Evolutionary conservation across 805 yeast genomes (phyloP), one percentile per base, ranked within the genome.

Genomic region (Candida yuanshanica): DNA sequence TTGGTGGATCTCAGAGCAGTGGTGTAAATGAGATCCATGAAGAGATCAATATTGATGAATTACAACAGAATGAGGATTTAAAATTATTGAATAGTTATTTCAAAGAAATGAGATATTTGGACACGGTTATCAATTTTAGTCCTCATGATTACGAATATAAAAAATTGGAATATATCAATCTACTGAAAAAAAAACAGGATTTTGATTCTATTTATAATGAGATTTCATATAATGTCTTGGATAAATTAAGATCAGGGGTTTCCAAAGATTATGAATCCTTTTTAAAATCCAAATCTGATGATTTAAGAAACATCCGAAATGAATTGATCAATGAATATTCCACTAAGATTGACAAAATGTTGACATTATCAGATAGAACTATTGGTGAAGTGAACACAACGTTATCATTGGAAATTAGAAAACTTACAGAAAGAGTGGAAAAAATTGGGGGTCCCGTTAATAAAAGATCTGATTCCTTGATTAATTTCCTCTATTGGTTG

Each of bases 311-410:
- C 8, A 51, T 52, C 8, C 50, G 43, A 14, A 47, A 53, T 7
- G 49, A 50, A 7, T 41, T 53, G 11, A 22, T 62, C 6, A 41
- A 49, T n/a, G 49, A 53, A 5, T 51, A 46, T 39, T 74, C 81
- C 0, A 69, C 70, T 41, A 69, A 68, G 53, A 70, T 81, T 31
- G 89, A 83, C 51, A 78, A 74, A 37, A 55, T 81, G 41, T 63
- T 83, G 35, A 77, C 81, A 13, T 66, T 70, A 27, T 77, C 83
- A 38, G 89, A 83, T 60, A 65, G 90, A 47, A 72, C 83, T 10
- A 74, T 80, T 43, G 83, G 87, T 45, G 90, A 82, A 52, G 77
- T 83, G 40, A 83, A 79, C 56, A 83, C 91, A 0, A 79, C 88
- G 2, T 58, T 82, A 33, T 72, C 87, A 10, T 60, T 83, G 45